phyloP scores from a whole-genome alignment of 148 eudicot genomes.

The Mesembryanthemum crystallinum region DNA sequence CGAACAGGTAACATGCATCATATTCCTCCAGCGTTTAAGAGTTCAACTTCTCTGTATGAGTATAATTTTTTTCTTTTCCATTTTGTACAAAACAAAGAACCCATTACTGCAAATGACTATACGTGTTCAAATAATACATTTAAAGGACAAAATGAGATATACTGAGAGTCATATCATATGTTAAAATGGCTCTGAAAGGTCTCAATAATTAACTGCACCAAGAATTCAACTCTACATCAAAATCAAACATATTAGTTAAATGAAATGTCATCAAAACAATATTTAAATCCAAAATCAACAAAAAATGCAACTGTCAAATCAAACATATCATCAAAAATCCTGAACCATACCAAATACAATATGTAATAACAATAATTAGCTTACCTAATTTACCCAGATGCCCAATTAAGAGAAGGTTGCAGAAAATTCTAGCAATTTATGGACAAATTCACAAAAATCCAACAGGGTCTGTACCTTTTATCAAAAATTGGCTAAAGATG shows the following conservation, averaged over 20 bases:
- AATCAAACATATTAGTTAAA: not conserved
- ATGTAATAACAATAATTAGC: conserved; percentile 4
- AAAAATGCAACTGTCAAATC: conserved; percentile 10
- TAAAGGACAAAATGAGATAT: not conserved
- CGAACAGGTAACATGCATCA: not conserved
- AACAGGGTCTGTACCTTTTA: not conserved
- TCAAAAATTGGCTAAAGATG: not conserved
- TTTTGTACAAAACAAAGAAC: not conserved
- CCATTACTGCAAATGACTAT: not conserved
- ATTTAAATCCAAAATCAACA: not conserved
- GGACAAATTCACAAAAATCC: not conserved
- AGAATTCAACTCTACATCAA: not conserved
- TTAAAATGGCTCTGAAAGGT: not conserved
- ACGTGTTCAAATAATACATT: not conserved
- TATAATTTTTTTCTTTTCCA: not conserved
- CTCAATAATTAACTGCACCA: not conserved
- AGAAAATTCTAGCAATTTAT: conserved; percentile 7
- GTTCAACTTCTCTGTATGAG: not conserved
- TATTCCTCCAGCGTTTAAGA: not conserved
- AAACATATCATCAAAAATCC: not conserved
- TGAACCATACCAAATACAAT: conserved; percentile 5
- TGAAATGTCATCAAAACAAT: not conserved
- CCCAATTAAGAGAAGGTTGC: not conserved
- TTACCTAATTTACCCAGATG: conserved; percentile 23
- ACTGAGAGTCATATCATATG: not conserved